These are phyloP conservation scores for Cercospora nicotianae DNA, from an alignment of 2,329 filamentous ascomycete genomes.

Conservation along the genomic window DNA sequence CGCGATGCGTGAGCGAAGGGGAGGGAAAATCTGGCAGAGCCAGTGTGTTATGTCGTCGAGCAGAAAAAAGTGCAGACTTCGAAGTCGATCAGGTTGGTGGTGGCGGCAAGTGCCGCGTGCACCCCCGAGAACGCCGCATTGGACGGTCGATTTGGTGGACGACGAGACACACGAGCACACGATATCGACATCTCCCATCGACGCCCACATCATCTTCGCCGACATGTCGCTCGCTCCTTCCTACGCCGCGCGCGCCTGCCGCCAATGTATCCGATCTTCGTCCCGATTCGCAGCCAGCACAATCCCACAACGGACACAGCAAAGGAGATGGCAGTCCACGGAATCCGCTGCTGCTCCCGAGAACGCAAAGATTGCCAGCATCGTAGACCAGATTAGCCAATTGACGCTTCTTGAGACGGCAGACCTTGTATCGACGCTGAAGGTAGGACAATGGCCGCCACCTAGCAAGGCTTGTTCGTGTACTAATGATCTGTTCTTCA, in stretches of 20 bases:
- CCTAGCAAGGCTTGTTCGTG: background rate
- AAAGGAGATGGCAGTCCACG: constrained; percentile 83
- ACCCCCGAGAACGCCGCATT: constrained; percentile 11
- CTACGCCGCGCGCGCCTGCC: constrained; percentile 47
- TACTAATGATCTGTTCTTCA: constrained; percentile 43
- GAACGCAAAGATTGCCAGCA: constrained; percentile 90
- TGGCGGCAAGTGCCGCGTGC: constrained; percentile 4
- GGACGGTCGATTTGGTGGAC: constrained; percentile 1
- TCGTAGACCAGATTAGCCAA: constrained; percentile 98
- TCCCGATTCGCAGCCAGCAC: constrained; percentile 32
- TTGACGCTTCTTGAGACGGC: constrained; percentile 97
- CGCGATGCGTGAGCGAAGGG: constrained; percentile 1
- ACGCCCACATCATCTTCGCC: constrained; percentile 13
- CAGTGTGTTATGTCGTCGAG: constrained; percentile 8
- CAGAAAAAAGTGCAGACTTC: constrained; percentile 7
- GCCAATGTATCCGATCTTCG: constrained; percentile 39
- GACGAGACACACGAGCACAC: constrained; percentile 14
- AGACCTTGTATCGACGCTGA: constrained; percentile 89
- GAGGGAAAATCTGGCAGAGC: background rate
- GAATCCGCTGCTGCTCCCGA: constrained; percentile 53
- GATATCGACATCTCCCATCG: constrained; percentile 7
- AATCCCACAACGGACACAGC: constrained; percentile 26
- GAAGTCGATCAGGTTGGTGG: constrained; percentile 6
- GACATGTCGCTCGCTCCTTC: constrained; percentile 49
- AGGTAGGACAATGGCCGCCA: constrained; percentile 61